Base-by-base conservation (phyloP, 2,329 filamentous ascomycete species). In the Teratosphaeriaceae sp. region DNA sequence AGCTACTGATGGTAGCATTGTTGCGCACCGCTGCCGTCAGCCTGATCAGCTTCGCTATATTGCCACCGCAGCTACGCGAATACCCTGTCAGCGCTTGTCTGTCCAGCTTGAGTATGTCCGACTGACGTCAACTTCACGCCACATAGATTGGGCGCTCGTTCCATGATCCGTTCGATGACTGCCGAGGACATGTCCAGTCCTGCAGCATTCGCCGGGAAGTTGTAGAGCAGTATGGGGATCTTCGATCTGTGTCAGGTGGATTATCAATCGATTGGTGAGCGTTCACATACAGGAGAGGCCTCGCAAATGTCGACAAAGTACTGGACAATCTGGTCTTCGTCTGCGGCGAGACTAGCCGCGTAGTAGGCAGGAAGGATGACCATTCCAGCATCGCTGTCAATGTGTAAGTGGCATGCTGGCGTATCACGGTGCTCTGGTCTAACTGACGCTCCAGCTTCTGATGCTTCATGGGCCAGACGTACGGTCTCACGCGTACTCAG, bases 171-270 rank as follows among this genome's bases (percentile, higher is more conserved):
- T 19, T 19, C 19, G 8, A 38, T 19, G 15, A 21, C 15, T 3
- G 3, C 9, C 16, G 19, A 13, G 35, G 35, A 23, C 15, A 38
- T 38, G 35, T 38, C 35, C n/a, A 38, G 21, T 16, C 19, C 19
- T n/a, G 35, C 35, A n/a, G 35, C 35, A n/a, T 38, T 38, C 6
- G 35, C 19, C 7, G 35, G 35, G 18, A 38, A 38, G 35, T 38
- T 38, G 35, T 38, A 38, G 18, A 38, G 35, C 18, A 38, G 22
- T 9, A 38, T 38, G 19, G 35, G 35, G 18, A 38, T 38, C 35
- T 38, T 19, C 18, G n/a, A n/a, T 7, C n/a, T 12, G 33, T 15
- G 18, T 6, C 19, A 18, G 19, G n/a, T 35, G n/a, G 33, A 27
- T 27, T 8, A 13, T 13, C 24, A n/a, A n/a, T n/a, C n/a, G n/a